Conservation (phyloP, 768 basidiomycete species). For the Hericium alpestre region DNA sequence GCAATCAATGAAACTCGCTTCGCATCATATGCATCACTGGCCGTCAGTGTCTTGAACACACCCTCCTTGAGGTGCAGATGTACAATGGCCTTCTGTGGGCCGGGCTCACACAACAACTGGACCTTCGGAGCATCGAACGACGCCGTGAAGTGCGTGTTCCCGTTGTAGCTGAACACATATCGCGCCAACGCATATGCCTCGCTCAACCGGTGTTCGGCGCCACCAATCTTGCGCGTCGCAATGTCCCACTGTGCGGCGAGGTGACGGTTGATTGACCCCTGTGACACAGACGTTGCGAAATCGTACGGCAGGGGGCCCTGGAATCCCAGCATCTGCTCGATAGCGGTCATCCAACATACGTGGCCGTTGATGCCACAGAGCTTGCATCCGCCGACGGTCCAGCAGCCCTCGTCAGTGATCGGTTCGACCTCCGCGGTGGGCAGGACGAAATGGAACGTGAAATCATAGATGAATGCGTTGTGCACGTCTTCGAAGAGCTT, state of each 20-base stretch:
- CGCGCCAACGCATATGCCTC: background rate
- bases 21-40: background rate
- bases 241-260: background rate
- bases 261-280: background rate
- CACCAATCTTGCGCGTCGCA: background rate
- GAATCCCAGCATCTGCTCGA: background rate
- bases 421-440: background rate
- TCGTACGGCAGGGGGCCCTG: background rate
- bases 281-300: background rate
- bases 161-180: background rate
- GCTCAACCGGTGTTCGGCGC: background rate
- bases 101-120: background rate
- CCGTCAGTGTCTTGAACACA: background rate
- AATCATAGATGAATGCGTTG: background rate
- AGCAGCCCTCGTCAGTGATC: background rate
- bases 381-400: background rate
- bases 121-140: background rate
- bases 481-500: background rate
- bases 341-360: background rate
- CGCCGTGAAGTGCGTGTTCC: background rate
- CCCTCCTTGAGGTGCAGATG: background rate
- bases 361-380: background rate
- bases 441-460: background rate
- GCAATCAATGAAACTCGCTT: background rate
- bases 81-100: background rate